phyloP scores from a whole-genome alignment of 2,329 filamentous ascomycete species.

The Pseudogymnoascus verrucosus region DNA sequence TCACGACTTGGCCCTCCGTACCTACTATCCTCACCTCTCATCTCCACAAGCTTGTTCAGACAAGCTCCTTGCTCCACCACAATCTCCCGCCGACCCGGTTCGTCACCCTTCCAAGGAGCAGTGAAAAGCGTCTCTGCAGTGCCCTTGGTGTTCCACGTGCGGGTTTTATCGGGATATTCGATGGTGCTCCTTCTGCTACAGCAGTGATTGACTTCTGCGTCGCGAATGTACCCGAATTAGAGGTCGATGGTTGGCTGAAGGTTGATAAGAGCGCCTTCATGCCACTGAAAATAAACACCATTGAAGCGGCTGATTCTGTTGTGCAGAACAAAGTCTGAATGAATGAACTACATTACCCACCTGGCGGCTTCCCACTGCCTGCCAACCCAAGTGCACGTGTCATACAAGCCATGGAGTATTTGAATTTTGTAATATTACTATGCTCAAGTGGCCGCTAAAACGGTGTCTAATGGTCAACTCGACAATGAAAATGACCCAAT shows the following conservation, averaged over 20 bases:
- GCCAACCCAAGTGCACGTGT: background rate
- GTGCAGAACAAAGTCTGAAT: constrained; percentile 12
- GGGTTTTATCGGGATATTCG: constrained; percentile 53
- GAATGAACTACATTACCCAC: background rate
- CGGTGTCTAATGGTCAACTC: background rate
- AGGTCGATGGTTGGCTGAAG: constrained; percentile 46
- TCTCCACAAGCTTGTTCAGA: constrained; percentile 46
- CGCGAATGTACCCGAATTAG: constrained; percentile 42
- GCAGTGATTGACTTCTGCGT: constrained; percentile 49
- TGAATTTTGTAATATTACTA: background rate
- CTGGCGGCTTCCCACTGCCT: background rate
- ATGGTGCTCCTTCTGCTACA: constrained; percentile 47
- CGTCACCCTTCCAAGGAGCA: constrained; percentile 53
- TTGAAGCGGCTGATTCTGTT: constrained; percentile 29
- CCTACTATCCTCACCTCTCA: constrained; percentile 52
- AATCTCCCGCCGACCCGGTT: constrained; percentile 42
- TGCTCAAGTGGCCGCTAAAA: background rate
- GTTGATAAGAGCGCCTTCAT: constrained; percentile 36
- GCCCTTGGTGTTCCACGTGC: constrained; percentile 55
- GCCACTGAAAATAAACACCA: constrained; percentile 40
- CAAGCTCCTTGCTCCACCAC: constrained; percentile 38
- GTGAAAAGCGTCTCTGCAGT: constrained; percentile 48
- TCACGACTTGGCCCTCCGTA: constrained; percentile 50
- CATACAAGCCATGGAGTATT: background rate
- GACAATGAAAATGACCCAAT: background rate